phyloP scores from a whole-genome alignment of 2,329 filamentous ascomycete species.

The Trichoderma lentiforme region DNA sequence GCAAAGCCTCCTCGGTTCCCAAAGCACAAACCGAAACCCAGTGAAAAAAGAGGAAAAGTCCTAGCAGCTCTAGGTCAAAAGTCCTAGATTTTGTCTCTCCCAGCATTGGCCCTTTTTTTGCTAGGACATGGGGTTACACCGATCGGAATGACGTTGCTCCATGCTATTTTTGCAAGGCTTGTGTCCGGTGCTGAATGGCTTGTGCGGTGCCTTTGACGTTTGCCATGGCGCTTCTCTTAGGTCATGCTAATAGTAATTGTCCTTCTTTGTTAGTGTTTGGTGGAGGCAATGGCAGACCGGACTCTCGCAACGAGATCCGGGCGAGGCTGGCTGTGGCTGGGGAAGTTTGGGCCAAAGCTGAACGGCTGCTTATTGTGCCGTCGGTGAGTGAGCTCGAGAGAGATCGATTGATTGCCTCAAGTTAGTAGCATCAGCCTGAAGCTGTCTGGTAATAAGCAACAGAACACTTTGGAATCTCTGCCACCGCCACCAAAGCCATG shows the following conservation, averaged over 20 bases:
- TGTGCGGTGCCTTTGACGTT: background rate
- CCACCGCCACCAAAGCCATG: background rate
- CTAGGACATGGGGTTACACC: slow-evolving; percentile 4
- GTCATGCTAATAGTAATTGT: background rate
- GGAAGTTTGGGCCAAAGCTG: background rate
- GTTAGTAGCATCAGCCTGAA: background rate
- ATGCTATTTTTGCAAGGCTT: background rate
- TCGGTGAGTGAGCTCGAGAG: background rate
- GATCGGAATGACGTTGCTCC: slow-evolving; percentile 8
- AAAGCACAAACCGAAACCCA: background rate
- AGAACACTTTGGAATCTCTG: background rate
- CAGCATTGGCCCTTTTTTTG: background rate
- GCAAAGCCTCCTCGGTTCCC: background rate
- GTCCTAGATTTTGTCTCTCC: slow-evolving; percentile 4
- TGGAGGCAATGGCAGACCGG: background rate
- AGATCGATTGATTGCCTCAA: background rate
- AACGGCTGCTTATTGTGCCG: background rate
- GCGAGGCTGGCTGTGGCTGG: background rate
- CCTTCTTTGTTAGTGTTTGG: background rate
- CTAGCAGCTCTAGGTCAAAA: background rate
- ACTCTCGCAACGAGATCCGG: background rate
- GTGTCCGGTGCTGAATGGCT: background rate
- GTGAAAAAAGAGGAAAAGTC: background rate
- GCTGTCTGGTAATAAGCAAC: background rate
- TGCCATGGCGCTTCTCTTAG: background rate